Evolutionary conservation across 352 stramenopile genomes (phyloP).

Genomic region (Globisporangium recalcitrans): DNA sequence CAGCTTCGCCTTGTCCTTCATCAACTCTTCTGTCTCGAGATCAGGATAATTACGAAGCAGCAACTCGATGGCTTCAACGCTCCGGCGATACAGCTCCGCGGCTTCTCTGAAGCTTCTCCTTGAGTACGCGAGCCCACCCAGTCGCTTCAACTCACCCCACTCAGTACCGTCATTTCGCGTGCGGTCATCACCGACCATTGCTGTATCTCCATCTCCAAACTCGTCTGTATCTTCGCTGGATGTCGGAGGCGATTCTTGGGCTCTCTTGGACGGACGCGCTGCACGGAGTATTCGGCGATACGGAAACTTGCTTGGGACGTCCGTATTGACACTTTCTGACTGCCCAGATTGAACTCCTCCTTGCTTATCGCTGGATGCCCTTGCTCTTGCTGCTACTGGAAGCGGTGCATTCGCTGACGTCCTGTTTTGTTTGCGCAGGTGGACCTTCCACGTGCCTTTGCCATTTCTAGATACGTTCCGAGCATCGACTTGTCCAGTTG

Average conservation of each 20-base stretch:
- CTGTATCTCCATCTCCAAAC: constrained; percentile 9
- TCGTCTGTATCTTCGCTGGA: constrained; percentile 6
- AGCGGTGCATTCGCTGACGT: background rate
- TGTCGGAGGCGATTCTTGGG: background rate
- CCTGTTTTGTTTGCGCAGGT: background rate
- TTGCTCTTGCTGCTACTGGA: background rate
- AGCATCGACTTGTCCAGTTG: background rate
- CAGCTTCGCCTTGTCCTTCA: constrained; percentile 76
- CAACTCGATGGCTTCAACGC: constrained; percentile 44
- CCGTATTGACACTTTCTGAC: background rate
- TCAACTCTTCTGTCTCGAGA: constrained; percentile 30
- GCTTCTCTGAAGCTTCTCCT: constrained; percentile 40
- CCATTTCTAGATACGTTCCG: background rate
- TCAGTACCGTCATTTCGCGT: constrained; percentile 29
- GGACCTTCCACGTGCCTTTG: background rate
- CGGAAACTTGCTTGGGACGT: background rate
- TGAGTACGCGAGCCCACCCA: constrained; percentile 46
- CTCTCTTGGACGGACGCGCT: constrained; percentile 4
- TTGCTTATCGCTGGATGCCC: background rate
- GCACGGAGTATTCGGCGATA: constrained; percentile 15
- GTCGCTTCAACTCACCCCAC: constrained; percentile 60
- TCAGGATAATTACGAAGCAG: constrained; percentile 27
- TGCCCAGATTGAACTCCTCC: background rate
- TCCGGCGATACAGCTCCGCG: constrained; percentile 54
- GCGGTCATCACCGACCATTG: constrained; percentile 26